phyloP scores from a whole-genome alignment of 495 filamentous ascomycete genomes.

The Chaetomium fimeti region DNA sequence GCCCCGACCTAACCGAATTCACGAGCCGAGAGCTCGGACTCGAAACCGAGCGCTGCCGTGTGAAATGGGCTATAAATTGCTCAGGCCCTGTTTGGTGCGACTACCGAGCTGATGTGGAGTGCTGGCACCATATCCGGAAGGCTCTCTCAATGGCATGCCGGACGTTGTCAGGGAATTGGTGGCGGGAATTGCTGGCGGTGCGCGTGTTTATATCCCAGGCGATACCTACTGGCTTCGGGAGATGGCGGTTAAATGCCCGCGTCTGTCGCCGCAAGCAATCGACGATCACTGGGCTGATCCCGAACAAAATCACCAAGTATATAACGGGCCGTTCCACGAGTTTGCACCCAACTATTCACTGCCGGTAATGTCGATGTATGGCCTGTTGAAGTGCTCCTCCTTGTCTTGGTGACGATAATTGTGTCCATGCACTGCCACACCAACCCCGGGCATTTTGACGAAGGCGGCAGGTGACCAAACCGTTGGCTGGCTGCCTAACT shows the following conservation, averaged over 20 bases:
- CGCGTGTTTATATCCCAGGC: constrained; percentile 18
- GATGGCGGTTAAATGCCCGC: constrained; percentile 26
- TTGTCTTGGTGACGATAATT: not conserved
- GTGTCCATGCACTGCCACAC: not conserved
- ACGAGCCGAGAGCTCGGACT: no score
- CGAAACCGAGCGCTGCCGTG: no score
- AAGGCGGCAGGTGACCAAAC: not conserved
- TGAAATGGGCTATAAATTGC: not conserved
- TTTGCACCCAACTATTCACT: not conserved
- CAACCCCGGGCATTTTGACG: not conserved
- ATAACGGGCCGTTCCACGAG: not conserved
- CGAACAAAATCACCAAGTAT: not conserved
- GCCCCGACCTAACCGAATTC: no score
- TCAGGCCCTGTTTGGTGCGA: not conserved
- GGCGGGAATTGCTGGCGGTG: not conserved
- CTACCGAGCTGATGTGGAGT: not conserved
- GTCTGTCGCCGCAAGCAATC: not conserved
- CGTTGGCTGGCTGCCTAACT: not conserved
- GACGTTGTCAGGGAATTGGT: not conserved
- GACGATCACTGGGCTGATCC: not conserved
- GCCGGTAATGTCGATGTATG: not conserved
- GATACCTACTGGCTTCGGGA: constrained; percentile 15
- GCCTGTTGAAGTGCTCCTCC: no score
- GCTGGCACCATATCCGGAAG: not conserved
- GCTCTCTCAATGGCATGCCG: not conserved